phyloP scores from a whole-genome alignment of 2,329 filamentous ascomycete species.

The Cordyceps farinosa region DNA sequence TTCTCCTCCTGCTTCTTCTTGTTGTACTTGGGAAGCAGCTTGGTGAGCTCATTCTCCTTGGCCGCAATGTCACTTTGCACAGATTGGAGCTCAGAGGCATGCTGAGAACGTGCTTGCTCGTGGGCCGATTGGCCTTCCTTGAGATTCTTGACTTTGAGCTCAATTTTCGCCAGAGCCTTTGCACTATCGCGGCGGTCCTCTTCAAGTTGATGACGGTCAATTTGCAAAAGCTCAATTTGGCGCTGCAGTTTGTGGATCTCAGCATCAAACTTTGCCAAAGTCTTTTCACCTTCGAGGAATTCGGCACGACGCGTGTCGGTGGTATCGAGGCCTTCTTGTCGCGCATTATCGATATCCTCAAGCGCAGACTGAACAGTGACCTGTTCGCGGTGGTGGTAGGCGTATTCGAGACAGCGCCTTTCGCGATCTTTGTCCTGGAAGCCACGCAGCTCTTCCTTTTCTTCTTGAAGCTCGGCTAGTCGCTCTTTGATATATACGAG shows the following conservation, averaged over 20 bases:
- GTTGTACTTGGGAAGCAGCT: conserved; percentile 74
- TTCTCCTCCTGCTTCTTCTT: conserved; percentile 70
- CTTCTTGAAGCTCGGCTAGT: conserved; percentile 84
- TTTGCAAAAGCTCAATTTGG: conserved; percentile 76
- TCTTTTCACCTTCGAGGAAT: conserved; percentile 74
- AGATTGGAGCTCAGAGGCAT: conserved; percentile 66
- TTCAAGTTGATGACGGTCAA: conserved; percentile 84
- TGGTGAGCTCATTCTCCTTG: conserved; percentile 72
- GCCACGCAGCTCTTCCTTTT: conserved; percentile 90
- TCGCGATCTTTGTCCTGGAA: conserved; percentile 96
- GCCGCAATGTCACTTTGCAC: conserved; percentile 71
- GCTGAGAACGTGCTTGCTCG: conserved; percentile 67
- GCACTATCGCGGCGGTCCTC: conserved; percentile 82
- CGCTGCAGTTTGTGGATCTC: conserved; percentile 78
- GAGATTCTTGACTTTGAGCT: conserved; percentile 78
- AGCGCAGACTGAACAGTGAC: conserved; percentile 72
- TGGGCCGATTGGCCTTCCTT: conserved; percentile 77
- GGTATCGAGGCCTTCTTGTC: conserved; percentile 78
- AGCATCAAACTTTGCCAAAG: conserved; percentile 70
- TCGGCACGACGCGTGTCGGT: conserved; percentile 75
- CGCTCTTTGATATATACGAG: conserved; percentile 90
- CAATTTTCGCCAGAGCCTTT: conserved; percentile 76
- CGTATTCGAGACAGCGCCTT: conserved; percentile 87
- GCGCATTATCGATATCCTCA: conserved; percentile 75
- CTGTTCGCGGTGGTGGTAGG: conserved; percentile 88